Conservation (phyloP, 75 land plant genomes). For the Sequoiadendron giganteum region DNA sequence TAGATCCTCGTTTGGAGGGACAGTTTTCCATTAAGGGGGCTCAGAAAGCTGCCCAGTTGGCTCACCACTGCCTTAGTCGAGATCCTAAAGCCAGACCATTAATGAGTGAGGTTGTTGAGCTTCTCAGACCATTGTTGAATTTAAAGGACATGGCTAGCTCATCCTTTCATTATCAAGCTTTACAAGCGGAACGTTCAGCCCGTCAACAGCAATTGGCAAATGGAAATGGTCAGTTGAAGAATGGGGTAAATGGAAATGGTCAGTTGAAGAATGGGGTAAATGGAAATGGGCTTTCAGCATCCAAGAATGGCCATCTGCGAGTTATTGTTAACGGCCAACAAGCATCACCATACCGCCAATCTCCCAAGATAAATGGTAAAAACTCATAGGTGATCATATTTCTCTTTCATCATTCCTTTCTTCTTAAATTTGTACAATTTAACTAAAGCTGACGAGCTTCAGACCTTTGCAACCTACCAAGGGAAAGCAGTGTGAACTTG, state of each 20-base stretch:
- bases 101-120: conserved; percentile 63
- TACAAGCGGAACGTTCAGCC: conserved; percentile 36
- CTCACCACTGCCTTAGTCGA: conserved; percentile 49
- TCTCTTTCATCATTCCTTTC: conserved; percentile 1
- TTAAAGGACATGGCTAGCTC: conserved; percentile 63
- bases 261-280: conserved; percentile 19
- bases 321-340: conserved; percentile 29
- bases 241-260: conserved; percentile 12
- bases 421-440: conserved; percentile 9
- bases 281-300: neutral
- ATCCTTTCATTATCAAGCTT: conserved; percentile 44
- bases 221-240: conserved; percentile 19
- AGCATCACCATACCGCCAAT: conserved; percentile 34
- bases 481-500: conserved; percentile 8
- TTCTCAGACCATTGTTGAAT: conserved; percentile 41
- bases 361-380: conserved; percentile 30
- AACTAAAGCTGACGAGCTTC: neutral
- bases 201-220: conserved; percentile 16
- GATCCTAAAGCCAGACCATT: conserved; percentile 53
- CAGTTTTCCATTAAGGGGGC: conserved; percentile 59
- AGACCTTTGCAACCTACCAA: conserved; percentile 4
- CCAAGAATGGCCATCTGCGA: conserved; percentile 34
- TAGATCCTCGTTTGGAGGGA: conserved; percentile 60
- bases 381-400: neutral
- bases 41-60: conserved; percentile 51